Evolutionary conservation across 202 grass and related monocot species (phyloP).

Genomic region (Setaria italica): DNA sequence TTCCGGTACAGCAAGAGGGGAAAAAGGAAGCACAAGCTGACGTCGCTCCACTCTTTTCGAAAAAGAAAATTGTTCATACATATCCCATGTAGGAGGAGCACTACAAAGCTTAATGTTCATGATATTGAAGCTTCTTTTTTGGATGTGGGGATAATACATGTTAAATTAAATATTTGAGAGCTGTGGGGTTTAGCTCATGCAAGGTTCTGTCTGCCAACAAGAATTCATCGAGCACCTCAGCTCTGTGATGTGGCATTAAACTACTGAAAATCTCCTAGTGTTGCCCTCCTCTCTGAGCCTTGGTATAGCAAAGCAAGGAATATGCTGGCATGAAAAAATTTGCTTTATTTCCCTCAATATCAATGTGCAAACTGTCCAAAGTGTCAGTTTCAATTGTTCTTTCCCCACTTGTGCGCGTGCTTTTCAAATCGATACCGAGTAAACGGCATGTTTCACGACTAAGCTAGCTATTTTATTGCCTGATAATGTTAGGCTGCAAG

Average conservation of each 20-base stretch:
- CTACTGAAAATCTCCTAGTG: constrained; percentile 16
- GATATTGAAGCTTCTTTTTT: constrained; percentile 15
- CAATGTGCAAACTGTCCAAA: constrained; percentile 46
- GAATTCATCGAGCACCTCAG: constrained; percentile 39
- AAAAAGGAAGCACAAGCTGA: background rate
- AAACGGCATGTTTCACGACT: constrained; percentile 26
- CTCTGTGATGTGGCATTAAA: constrained; percentile 29
- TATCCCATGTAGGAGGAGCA: background rate
- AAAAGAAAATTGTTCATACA: background rate
- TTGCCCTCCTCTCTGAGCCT: constrained; percentile 21
- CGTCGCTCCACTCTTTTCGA: background rate
- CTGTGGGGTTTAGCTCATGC: background rate
- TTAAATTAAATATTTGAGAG: background rate
- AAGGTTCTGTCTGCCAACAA: constrained; percentile 55
- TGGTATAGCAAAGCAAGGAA: constrained; percentile 52
- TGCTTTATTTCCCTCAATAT: constrained; percentile 37
- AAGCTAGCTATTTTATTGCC: background rate
- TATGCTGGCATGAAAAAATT: constrained; percentile 41
- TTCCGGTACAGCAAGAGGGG: background rate
- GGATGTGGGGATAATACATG: background rate
- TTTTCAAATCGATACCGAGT: constrained; percentile 7
- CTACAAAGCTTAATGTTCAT: background rate
- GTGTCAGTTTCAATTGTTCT: constrained; percentile 50
- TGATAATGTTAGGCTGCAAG: constrained; percentile 17
- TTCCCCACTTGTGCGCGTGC: constrained; percentile 32